phyloP scores from a whole-genome alignment of 768 basidiomycete species.

The Boletus speciosus region DNA sequence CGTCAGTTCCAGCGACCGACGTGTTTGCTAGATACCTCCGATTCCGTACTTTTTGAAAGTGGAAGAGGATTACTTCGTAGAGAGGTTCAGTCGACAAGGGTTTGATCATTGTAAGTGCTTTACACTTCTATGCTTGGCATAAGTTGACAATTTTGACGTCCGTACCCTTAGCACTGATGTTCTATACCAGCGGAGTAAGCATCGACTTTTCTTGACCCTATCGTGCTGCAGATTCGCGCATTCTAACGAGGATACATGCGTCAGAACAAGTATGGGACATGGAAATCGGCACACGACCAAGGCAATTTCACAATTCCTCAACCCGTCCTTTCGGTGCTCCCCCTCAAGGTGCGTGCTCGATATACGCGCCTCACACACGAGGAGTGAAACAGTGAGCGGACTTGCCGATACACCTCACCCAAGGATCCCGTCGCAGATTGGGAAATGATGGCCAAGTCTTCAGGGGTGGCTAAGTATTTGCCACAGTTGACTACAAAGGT shows the following conservation, averaged over 20 bases:
- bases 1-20: background rate
- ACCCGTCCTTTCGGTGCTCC: conserved; percentile 39
- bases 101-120: conserved; percentile 57
- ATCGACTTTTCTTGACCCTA: background rate
- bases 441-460: conserved; percentile 27
- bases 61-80: conserved; percentile 70
- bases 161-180: conserved; percentile 50
- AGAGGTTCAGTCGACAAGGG: conserved; percentile 54
- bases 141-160: background rate
- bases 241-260: background rate
- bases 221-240: no score
- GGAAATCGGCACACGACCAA: conserved; percentile 37
- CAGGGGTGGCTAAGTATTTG: conserved; percentile 30
- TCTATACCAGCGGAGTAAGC: conserved; percentile 55
- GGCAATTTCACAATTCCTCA: conserved; percentile 43
- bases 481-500: conserved; percentile 37
- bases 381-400: background rate
- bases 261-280: conserved; percentile 39
- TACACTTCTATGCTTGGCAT: background rate
- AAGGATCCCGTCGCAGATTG: conserved; percentile 48
- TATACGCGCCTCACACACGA: background rate
- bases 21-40: conserved; percentile 50
- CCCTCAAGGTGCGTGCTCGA: conserved; percentile 32
- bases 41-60: conserved; percentile 56
- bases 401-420: no score